Evolutionary conservation across 495 filamentous ascomycete species (phyloP).

Genomic region (Bombardia bombarda): DNA sequence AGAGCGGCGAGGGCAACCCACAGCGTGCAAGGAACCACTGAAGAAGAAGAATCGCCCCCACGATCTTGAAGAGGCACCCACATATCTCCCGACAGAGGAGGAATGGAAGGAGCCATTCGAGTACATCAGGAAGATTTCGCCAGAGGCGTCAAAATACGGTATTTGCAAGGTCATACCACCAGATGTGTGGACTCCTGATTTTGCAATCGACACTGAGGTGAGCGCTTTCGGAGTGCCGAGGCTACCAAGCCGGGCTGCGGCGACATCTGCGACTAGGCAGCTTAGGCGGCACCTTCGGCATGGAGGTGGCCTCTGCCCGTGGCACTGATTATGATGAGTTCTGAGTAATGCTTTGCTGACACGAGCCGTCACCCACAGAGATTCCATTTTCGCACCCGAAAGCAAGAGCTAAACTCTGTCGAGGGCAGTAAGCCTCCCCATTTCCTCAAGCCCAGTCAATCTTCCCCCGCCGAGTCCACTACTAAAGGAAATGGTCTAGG

Average conservation of each 20-base stretch:
- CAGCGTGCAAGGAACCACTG: slow-evolving; percentile 61
- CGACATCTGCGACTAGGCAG: background rate
- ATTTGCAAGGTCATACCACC: slow-evolving; percentile 94
- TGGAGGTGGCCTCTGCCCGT: background rate
- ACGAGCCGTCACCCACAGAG: slow-evolving; percentile 42
- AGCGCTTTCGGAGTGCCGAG: slow-evolving; percentile 18
- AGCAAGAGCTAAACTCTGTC: slow-evolving; percentile 95
- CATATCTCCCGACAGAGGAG: slow-evolving; percentile 82
- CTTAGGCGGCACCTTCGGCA: background rate
- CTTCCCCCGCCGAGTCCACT: background rate
- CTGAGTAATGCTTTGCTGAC: slow-evolving; percentile 1
- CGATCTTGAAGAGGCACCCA: slow-evolving; percentile 83
- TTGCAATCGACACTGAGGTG: slow-evolving; percentile 97
- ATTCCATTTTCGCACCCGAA: slow-evolving; percentile 94
- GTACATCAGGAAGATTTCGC: slow-evolving; percentile 83
- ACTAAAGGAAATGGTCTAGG: slow-evolving; percentile 42
- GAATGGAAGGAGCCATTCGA: slow-evolving; percentile 91
- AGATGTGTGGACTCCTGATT: slow-evolving; percentile 85
- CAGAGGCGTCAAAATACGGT: slow-evolving; percentile 77
- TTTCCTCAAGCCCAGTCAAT: slow-evolving; percentile 11
- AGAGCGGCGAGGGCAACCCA: slow-evolving; percentile 77
- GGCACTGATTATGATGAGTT: too few relatives aligned
- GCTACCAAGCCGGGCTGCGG: background rate
- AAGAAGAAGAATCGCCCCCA: slow-evolving; percentile 72
- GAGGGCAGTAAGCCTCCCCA: slow-evolving; percentile 78